phyloP scores from a whole-genome alignment of 805 yeast genomes.

The Zygosaccharomyces gambellarensis region DNA sequence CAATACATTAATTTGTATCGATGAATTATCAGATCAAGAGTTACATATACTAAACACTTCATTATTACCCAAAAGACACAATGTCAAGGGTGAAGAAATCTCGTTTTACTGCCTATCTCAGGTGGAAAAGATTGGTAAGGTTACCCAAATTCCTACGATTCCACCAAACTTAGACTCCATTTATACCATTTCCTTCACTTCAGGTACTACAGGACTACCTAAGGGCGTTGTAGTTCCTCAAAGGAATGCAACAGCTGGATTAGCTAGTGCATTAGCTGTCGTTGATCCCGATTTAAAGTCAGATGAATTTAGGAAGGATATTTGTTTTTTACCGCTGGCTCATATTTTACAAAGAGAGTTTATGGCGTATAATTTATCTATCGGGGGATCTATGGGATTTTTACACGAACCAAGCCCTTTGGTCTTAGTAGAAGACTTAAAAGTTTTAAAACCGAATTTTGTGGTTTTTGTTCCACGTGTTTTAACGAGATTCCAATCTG shows the following conservation, averaged over 20 bases:
- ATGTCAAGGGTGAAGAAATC: constrained; percentile 31
- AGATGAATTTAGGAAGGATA: constrained; percentile 29
- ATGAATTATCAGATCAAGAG: constrained; percentile 38
- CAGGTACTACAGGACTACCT: constrained; percentile 73
- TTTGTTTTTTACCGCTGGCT: constrained; percentile 53
- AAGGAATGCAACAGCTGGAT: constrained; percentile 45
- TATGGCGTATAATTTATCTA: constrained; percentile 41
- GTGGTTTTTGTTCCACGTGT: constrained; percentile 62
- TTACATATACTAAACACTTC: constrained; percentile 33
- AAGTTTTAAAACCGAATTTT: constrained; percentile 47
- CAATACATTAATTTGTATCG: constrained; percentile 54
- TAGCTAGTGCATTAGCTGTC: constrained; percentile 40
- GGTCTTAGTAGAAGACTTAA: constrained; percentile 55
- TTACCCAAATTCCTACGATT: constrained; percentile 39
- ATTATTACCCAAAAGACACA: constrained; percentile 22
- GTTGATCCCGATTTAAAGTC: constrained; percentile 19
- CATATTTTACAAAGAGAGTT: constrained; percentile 51
- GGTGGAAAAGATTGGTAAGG: constrained; percentile 39
- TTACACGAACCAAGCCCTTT: constrained; percentile 49
- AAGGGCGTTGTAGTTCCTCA: constrained; percentile 64
- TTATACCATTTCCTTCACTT: constrained; percentile 65
- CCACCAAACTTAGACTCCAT: constrained; percentile 50
- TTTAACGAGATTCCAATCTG: constrained; percentile 57
- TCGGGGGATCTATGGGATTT: constrained; percentile 51
- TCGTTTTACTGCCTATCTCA: constrained; percentile 42